These are phyloP conservation scores for Heimioporus sp. DNA, from an alignment of 768 basidiomycete genomes.

Conservation along the genomic window DNA sequence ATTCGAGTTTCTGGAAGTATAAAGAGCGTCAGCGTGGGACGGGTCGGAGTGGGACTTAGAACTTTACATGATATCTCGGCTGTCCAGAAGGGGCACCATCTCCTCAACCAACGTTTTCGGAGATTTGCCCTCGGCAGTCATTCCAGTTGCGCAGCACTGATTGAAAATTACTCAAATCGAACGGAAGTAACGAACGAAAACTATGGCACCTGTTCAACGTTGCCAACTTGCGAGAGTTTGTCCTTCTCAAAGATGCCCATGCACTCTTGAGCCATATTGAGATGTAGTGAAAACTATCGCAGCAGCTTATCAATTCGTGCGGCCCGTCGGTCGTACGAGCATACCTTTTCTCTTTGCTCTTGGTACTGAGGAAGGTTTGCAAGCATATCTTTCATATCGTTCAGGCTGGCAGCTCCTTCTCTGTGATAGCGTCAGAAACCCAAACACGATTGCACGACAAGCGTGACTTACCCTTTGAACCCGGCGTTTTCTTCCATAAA, in stretches of 20 bases:
- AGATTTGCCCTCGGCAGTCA: slow-evolving; percentile 89
- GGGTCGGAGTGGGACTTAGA: not conserved
- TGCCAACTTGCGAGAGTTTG: slow-evolving; percentile 77
- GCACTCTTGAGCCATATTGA: slow-evolving; percentile 97
- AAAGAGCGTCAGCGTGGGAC: not conserved
- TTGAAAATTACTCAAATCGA: not conserved
- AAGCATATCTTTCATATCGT: slow-evolving; percentile 99
- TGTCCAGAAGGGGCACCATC: slow-evolving; percentile 95
- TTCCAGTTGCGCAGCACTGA: slow-evolving; percentile 91
- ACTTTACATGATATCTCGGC: slow-evolving; percentile 75
- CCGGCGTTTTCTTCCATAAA: slow-evolving; percentile 94
- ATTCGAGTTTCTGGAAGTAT: slow-evolving; percentile 63
- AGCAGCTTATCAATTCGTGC: not conserved
- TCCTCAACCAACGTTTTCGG: slow-evolving; percentile 95
- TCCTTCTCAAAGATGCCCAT: slow-evolving; percentile 91
- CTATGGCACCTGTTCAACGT: slow-evolving; percentile 78
- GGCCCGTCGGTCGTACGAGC: not conserved
- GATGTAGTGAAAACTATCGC: slow-evolving; percentile 86
- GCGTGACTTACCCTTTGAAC: slow-evolving; percentile 73
- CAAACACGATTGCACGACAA: slow-evolving; percentile 1
- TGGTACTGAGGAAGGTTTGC: slow-evolving; percentile 93
- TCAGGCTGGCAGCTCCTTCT: slow-evolving; percentile 81
- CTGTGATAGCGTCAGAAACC: slow-evolving; percentile 32
- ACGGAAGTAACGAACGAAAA: not conserved
- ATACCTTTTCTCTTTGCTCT: slow-evolving; percentile 90